Evolutionary conservation across 352 stramenopile species (phyloP), one percentile per base, ranked within the genome.

Genomic region (Phytophthora macrochlamydospora): DNA sequence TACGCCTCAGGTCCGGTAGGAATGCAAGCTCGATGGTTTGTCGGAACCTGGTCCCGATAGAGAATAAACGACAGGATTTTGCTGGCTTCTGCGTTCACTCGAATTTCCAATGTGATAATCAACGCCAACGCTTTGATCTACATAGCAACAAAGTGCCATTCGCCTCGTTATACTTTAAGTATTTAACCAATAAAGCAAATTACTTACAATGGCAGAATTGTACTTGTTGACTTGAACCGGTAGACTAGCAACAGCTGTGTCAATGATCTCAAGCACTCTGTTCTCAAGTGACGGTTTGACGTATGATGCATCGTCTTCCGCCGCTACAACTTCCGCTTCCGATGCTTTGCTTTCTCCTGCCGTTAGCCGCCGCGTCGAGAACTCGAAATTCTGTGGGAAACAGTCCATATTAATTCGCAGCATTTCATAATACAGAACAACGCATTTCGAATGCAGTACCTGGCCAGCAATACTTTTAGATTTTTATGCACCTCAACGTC

Each of bases 41-140:
- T 76, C 35, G 73, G 54, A 32, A 77, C 76, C 50, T 84, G 75
- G 35, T 87, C 78, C 5, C 78, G 72, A 62, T 84, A 87, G 0
- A 87, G 48, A 24, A 87, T 69, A 51, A 87, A 85, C 0, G 75
- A 77, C 11, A 87, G 49, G 4, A 87, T 55, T 43, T 79, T 83
- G 55, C 54, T 66, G 50, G 69, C 67, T 28, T 87, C 78, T 4
- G 59, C 52, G 38, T 76, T 80, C 38, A 58, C 12, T 4, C n/a
- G 62, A 45, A 85, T 68, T 56, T 87, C 75, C 13, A 71, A 76
- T 9, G 65, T 60, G 33, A 87, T 65, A 49, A 81, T 72, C 18
- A 45, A 31, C 2, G 66, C 55, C 12, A 87, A 31, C 18, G 73
- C 44, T 2, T 59, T 62, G 12, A 73, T 59, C 66, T 69, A 38